These are phyloP conservation scores for Ambispora gerdemannii DNA, from an alignment of 192 early-diverging fungal genomes.

Conservation along the genomic window DNA sequence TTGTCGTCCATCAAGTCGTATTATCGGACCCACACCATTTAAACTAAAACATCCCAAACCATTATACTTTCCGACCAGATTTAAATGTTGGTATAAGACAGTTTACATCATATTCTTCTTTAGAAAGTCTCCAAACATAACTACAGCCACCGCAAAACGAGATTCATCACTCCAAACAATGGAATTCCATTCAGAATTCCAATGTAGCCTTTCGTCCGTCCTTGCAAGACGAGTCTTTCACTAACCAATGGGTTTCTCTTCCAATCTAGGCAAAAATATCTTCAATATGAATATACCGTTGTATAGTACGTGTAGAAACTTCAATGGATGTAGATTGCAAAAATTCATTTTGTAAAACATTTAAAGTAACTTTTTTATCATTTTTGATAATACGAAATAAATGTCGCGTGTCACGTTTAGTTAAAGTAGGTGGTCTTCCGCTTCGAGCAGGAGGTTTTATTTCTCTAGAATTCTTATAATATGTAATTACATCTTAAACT, in stretches of 20 bases:
- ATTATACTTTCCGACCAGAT: neutral
- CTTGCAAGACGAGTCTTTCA: neutral
- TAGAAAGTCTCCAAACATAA: neutral
- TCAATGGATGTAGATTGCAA: neutral
- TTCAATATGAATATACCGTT: constrained; percentile 3
- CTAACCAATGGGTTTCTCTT: neutral
- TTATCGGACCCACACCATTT: neutral
- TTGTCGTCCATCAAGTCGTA: neutral
- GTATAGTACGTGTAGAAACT: constrained; percentile 4
- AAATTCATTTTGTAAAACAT: constrained; percentile 7
- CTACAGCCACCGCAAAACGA: constrained; percentile 3
- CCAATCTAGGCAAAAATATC: neutral
- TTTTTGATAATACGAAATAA: neutral
- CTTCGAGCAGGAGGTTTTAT: neutral
- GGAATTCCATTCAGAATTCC: constrained; percentile 7
- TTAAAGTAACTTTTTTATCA: neutral
- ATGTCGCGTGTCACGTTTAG: neutral
- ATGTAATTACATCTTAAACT: neutral
- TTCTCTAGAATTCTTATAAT: neutral
- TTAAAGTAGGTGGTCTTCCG: neutral
- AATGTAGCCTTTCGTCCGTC: neutral
- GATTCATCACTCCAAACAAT: constrained; percentile 26
- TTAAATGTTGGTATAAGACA: no score
- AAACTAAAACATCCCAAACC: constrained; percentile 5
- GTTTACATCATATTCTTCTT: no score